phyloP scores from a whole-genome alignment of 768 basidiomycete genomes.

The Mycena chlorophos region DNA sequence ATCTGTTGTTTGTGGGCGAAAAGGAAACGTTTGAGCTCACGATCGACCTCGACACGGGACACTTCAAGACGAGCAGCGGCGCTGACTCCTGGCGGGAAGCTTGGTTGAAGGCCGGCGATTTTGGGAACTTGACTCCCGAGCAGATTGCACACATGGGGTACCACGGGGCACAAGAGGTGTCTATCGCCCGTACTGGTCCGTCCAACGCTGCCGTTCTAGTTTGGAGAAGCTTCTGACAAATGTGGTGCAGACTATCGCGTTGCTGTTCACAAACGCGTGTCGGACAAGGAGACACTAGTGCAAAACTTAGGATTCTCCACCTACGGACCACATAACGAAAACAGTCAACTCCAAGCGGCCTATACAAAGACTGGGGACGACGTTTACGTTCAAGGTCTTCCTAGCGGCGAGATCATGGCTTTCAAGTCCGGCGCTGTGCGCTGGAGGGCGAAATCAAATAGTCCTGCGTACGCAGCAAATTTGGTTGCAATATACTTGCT shows the following conservation, averaged over 20 bases:
- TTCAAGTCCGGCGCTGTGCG: constrained; percentile 58
- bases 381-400: constrained; percentile 76
- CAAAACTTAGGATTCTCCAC: constrained; percentile 90
- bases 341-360: constrained; percentile 65
- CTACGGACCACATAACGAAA: constrained; percentile 91
- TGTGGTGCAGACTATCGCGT: constrained; percentile 78
- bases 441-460: constrained; percentile 61
- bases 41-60: constrained; percentile 77
- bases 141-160: constrained; percentile 41
- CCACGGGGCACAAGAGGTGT: too few relatives aligned
- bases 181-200: constrained; percentile 53
- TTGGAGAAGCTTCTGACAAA: not conserved
- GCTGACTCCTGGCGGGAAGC: constrained; percentile 72
- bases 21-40: constrained; percentile 84
- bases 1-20: constrained; percentile 81
- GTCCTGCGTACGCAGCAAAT: constrained; percentile 60
- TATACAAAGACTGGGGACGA: constrained; percentile 81
- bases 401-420: constrained; percentile 76
- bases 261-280: constrained; percentile 68
- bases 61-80: constrained; percentile 70
- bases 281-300: constrained; percentile 40
- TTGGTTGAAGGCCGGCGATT: constrained; percentile 57
- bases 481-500: not conserved
- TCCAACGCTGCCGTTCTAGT: constrained; percentile 2
- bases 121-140: constrained; percentile 47